Evolutionary conservation across 1,284 basidiomycete species (phyloP).

Genomic region (Farysia itapuensis): DNA sequence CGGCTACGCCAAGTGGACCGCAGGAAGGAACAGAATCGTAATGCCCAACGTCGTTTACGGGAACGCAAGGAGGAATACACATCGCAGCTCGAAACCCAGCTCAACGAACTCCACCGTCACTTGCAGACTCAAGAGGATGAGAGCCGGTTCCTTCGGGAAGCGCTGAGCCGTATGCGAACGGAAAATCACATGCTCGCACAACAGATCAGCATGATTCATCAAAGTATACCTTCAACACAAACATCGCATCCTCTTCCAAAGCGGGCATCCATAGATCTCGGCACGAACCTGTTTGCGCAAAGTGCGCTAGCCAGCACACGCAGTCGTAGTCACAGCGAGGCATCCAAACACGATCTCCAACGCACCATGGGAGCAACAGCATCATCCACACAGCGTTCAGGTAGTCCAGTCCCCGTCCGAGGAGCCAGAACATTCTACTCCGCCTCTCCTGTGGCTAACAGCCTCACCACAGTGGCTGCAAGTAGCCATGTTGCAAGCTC

Average conservation of each 20-base stretch:
- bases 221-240: conserved; percentile 21
- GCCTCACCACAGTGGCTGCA: too few species aligned
- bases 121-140: conserved; percentile 36
- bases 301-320: conserved; percentile 8
- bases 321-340: conserved; percentile 29
- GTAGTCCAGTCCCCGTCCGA: too few species aligned
- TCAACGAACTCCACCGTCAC: conserved; percentile 31
- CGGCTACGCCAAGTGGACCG: conserved; percentile 32
- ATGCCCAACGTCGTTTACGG: conserved; percentile 38
- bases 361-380: too few species aligned
- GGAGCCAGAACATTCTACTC: too few species aligned
- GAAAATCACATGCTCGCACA: conserved; percentile 30
- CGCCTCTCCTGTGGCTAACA: too few species aligned
- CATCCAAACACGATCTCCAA: too few species aligned
- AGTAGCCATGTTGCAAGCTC: too few species aligned
- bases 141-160: conserved; percentile 26
- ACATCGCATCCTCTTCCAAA: conserved; percentile 22
- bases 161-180: conserved; percentile 30
- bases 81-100: conserved; percentile 30
- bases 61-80: conserved; percentile 41
- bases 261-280: conserved; percentile 24
- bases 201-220: conserved; percentile 23
- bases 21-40: conserved; percentile 42
- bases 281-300: conserved; percentile 12
- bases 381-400: too few species aligned